Conservation (phyloP, 2,329 filamentous ascomycete species). For the Pseudocercospora fuligena region DNA sequence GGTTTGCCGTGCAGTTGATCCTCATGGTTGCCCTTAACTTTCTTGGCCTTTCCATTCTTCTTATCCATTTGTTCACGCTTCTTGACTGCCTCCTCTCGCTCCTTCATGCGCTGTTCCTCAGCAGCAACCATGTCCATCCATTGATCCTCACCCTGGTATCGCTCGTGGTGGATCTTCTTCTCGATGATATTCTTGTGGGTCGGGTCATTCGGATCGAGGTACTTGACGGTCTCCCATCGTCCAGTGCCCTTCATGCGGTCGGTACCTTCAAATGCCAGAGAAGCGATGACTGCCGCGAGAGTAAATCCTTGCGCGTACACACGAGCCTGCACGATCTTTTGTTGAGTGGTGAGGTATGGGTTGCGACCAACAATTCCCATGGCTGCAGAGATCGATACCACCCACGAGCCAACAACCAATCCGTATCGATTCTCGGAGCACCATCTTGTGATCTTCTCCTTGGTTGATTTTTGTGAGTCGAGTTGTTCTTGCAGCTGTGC, state of each 20-base stretch:
- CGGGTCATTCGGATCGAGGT: slow-evolving; percentile 79
- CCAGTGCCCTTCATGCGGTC: slow-evolving; percentile 78
- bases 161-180: slow-evolving; percentile 85
- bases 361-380: slow-evolving; percentile 78
- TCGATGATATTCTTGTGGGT: slow-evolving; percentile 82
- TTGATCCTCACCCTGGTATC: slow-evolving; percentile 86
- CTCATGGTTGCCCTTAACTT: slow-evolving; percentile 21
- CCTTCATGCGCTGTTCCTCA: slow-evolving; percentile 68
- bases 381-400: slow-evolving; percentile 76
- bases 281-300: slow-evolving; percentile 79
- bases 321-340: slow-evolving; percentile 93
- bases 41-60: slow-evolving; percentile 23
- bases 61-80: slow-evolving; percentile 25
- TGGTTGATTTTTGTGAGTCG: slow-evolving; percentile 59
- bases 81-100: slow-evolving; percentile 47
- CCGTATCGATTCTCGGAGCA: slow-evolving; percentile 81
- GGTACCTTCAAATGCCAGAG: slow-evolving; percentile 78
- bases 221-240: slow-evolving; percentile 82
- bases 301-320: slow-evolving; percentile 92
- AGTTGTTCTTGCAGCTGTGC: slow-evolving; percentile 61
- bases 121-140: slow-evolving; percentile 92
- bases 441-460: slow-evolving; percentile 71
- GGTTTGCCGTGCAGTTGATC: slow-evolving; percentile 30
- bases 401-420: slow-evolving; percentile 82
- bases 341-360: slow-evolving; percentile 71